phyloP scores from a whole-genome alignment of 176 grass and related monocot species.

The Rhynchospora pubera region DNA sequence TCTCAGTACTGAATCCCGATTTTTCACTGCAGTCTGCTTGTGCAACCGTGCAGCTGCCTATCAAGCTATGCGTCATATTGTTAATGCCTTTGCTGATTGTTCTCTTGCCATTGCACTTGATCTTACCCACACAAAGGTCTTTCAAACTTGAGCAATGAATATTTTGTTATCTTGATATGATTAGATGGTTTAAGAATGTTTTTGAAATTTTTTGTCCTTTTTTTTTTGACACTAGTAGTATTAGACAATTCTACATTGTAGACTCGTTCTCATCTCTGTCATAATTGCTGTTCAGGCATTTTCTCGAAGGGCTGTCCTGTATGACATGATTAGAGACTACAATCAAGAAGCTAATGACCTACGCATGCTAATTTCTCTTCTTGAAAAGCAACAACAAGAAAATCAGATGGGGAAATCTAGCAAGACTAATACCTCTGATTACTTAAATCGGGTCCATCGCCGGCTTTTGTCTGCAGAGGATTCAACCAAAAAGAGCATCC shows the following conservation, averaged over 20 bases:
- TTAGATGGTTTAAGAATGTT: neutral
- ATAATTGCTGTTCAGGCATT: conserved; percentile 48
- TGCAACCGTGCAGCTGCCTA: conserved; percentile 83
- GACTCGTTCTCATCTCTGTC: neutral
- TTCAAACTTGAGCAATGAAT: neutral
- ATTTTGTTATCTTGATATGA: neutral
- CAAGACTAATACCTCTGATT: conserved; percentile 32
- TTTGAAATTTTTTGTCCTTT: neutral
- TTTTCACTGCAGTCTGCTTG: conserved; percentile 72
- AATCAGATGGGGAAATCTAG: conserved; percentile 33
- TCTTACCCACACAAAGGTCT: conserved; percentile 64
- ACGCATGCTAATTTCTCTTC: conserved; percentile 51
- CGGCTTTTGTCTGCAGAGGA: conserved; percentile 54
- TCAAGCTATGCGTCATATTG: conserved; percentile 75
- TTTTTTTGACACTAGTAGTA: neutral
- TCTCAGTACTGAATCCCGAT: conserved; percentile 48
- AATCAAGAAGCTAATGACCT: conserved; percentile 69
- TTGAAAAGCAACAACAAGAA: conserved; percentile 62
- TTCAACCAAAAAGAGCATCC: conserved; percentile 44
- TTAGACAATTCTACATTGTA: neutral
- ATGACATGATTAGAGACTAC: conserved; percentile 77
- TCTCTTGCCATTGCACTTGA: conserved; percentile 75
- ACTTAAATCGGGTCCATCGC: conserved; percentile 44
- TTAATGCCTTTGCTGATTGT: conserved; percentile 89
- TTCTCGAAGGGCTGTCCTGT: conserved; percentile 81